Evolutionary conservation across 768 basidiomycete genomes (phyloP).

Genomic region (Sutorius australiensis): DNA sequence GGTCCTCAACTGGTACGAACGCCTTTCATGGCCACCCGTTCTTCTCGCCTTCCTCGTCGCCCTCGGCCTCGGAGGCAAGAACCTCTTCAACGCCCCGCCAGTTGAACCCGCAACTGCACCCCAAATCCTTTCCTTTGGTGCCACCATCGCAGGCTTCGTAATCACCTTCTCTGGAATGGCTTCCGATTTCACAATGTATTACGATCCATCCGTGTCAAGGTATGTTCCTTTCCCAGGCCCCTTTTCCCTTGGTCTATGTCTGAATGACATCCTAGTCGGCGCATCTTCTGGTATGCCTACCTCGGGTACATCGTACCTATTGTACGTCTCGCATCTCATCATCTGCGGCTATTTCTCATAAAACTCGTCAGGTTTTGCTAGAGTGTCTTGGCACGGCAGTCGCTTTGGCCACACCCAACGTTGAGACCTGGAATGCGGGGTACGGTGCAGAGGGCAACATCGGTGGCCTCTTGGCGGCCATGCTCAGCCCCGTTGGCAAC

Average conservation of each 20-base stretch:
- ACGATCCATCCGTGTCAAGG: conserved; percentile 55
- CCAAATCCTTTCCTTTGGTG: conserved; percentile 59
- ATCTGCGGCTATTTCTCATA: not conserved
- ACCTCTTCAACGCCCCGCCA: conserved; percentile 48
- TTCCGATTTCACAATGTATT: conserved; percentile 77
- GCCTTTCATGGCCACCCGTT: conserved; percentile 73
- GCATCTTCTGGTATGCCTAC: conserved; percentile 63
- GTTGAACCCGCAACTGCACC: conserved; percentile 51
- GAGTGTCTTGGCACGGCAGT: conserved; percentile 68
- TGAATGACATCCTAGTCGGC: conserved; percentile 38
- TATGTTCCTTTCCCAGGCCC: conserved; percentile 22
- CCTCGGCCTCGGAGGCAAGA: conserved; percentile 69
- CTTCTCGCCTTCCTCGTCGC: conserved; percentile 69
- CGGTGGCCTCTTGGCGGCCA: conserved; percentile 60
- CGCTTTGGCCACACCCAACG: conserved; percentile 49
- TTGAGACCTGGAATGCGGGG: conserved; percentile 53
- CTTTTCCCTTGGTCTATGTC: conserved; percentile 7
- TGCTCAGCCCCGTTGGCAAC: conserved; percentile 55
- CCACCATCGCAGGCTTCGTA: conserved; percentile 69
- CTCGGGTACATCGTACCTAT: conserved; percentile 58
- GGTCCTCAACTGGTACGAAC: conserved; percentile 70
- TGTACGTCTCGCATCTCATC: conserved; percentile 38
- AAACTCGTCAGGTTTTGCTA: conserved; percentile 30
- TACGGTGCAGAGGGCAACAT: conserved; percentile 53
- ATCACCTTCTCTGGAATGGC: conserved; percentile 59